These are phyloP conservation scores for Rhodotorula sp. DNA, from an alignment of 1,284 basidiomycete genomes.

Conservation along the genomic window DNA sequence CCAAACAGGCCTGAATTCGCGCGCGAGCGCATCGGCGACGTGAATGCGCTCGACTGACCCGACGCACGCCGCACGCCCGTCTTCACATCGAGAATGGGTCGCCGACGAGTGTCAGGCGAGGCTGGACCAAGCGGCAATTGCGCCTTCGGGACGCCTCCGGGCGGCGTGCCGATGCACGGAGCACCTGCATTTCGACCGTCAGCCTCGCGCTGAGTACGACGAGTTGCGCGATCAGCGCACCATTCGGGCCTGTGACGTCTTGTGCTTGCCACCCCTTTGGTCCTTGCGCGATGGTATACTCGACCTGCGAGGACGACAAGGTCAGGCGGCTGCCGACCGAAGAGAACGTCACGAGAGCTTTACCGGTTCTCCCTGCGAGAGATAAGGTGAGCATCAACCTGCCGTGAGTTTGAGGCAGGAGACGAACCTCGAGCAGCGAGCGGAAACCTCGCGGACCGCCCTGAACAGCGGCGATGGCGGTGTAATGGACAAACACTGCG, in stretches of 20 bases:
- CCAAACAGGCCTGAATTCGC: neutral
- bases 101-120: neutral
- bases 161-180: constrained; percentile 29
- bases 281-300: constrained; percentile 14
- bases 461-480: constrained; percentile 22
- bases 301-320: constrained; percentile 1
- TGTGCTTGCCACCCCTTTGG: constrained; percentile 36
- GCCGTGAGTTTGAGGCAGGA: too few relatives aligned
- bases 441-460: constrained; percentile 22
- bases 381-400: neutral
- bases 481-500: constrained; percentile 40
- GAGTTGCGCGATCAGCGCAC: neutral
- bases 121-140: too few relatives aligned
- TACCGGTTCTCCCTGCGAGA: constrained; percentile 26
- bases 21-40: neutral
- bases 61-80: neutral
- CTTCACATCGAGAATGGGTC: neutral
- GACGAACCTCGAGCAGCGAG: constrained; percentile 21
- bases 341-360: neutral
- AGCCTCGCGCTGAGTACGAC: neutral
- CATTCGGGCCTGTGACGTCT: constrained; percentile 25
- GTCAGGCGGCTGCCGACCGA: neutral
- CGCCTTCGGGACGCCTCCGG: neutral
- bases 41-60: neutral
- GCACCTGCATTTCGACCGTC: constrained; percentile 6